Base-by-base conservation (phyloP, 441 rosid genomes). In the Arabidopsis lyrata region DNA sequence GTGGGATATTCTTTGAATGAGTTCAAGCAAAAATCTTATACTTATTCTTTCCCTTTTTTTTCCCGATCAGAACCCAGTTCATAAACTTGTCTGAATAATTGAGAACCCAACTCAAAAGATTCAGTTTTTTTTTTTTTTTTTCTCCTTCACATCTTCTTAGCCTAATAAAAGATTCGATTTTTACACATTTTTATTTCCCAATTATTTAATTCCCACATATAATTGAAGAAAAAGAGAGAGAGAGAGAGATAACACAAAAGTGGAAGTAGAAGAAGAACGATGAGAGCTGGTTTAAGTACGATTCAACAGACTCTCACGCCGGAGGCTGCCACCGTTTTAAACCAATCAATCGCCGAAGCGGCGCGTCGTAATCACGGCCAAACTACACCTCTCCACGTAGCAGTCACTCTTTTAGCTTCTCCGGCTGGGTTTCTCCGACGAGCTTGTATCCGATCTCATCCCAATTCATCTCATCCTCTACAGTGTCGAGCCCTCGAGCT, bases 401-500 rank as follows among this genome's bases (percentile, higher is more conserved):
- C 98, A 5, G 82, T 98, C 0, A 90, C 96, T 15, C 91, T 95
- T 0, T 57, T 95, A 0, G 81, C 88, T 6, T 85, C 97, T 0
- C 90, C 98, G 0, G 61, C 99, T 0, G 99, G 96, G 1, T 95
- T 66, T 72, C 91, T 95, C 76, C 85, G 99, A 34, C 99, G 90
- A 80, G 98, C 99, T 1, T 95, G 99, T 68, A 90, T 92, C 78
- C 90, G 92, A 80, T 89, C 99, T 1, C 99, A 95, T 67, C 98
- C 97, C 7, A 95, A 95, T 70, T 95, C 99, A 0, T 95, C 99
- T 0, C 97, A 95, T 65, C 99, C 99, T 0, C 85, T 95, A 14
- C 99, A 95, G 97, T 95, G 99, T 70, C 83, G 99, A 22, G 99
- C 99, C 50, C 81, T 95, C 16, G 99, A 95, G 93, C 97, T 95